Evolutionary conservation across 2,329 filamentous ascomycete species (phyloP), one percentile per base, ranked within the genome.

Genomic region (Colletotrichum sp.): DNA sequence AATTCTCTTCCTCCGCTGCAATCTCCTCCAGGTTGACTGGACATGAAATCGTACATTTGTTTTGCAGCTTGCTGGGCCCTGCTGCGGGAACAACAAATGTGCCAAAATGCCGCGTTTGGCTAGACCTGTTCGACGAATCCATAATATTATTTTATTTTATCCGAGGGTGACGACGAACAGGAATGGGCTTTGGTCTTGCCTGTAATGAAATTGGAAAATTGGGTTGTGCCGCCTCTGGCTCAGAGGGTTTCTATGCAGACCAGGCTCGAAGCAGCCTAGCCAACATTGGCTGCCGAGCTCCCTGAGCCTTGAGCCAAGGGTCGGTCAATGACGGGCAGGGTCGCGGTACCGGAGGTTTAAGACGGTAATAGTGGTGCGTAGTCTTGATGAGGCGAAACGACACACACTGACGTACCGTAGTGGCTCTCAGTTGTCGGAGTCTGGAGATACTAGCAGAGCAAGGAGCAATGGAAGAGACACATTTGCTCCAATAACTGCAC

Each of bases 51-150:
- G n/a, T 63, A 34, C 62, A 65, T 43, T 66, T 43, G 24, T 71
- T 66, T 74, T 74, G 58, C 34, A 63, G 56, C 69, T 58, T 66
- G 69, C 69, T 59, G 73, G 63, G 63, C 21, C 67, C 28, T 71
- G 48, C 55, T 58, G 63, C 34, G 69, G 69, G 26, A 64, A 68
- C 30, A 72, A 36, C 36, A 34, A 69, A 68, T 62, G 63, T 36
- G 63, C 48, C 68, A 72, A 67, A 72, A 74, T 67, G 72, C 72
- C 72, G 62, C 72, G 72, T 66, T 62, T 72, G 68, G 69, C 68
- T 67, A 66, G 69, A 18, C 52, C 30, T 32, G 7, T 30, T 28
- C 18, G 71, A 36, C 61, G 18, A 26, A 18, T 30, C 55, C 62
- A 26, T 55, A 62, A 52, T 38, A 24, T 21, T 26, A 43, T 61